A percentile compares a stretch with the other conserved stretches of the same genome.
These are phyloP conservation scores for Globisporangium middletonii DNA, from an alignment of 352 stramenopile species.

Conservation along the genomic window DNA sequence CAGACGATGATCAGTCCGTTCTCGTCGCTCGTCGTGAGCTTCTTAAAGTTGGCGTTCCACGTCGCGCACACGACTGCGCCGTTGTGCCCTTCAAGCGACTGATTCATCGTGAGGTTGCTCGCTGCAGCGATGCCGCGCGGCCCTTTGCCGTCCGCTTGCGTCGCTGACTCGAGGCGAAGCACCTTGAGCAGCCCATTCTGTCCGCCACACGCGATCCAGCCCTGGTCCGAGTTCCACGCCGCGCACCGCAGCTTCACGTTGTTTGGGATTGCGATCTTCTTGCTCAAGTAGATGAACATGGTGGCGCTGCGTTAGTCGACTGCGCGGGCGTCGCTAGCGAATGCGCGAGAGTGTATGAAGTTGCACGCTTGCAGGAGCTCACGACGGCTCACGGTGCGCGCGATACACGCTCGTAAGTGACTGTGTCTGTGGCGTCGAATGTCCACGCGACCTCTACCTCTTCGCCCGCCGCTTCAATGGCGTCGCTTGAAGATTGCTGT, in stretches of 20 bases:
- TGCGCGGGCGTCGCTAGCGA: no score
- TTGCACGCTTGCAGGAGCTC: no score
- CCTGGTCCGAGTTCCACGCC: constrained; percentile 91
- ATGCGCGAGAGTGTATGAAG: no score
- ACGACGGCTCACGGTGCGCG: no score
- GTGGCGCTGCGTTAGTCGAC: neutral
- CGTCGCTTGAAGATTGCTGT: no score
- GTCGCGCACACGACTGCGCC: constrained; percentile 86
- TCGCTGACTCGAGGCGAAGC: constrained; percentile 81
- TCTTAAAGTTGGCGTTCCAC: constrained; percentile 93
- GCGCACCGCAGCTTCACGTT: constrained; percentile 88
- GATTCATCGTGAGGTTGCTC: constrained; percentile 93
- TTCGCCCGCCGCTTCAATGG: no score
- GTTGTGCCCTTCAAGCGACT: constrained; percentile 92
- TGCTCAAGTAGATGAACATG: constrained; percentile 95
- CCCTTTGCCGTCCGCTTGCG: constrained; percentile 60
- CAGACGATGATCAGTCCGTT: constrained; percentile 95
- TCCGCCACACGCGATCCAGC: constrained; percentile 93
- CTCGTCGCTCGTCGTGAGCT: constrained; percentile 94
- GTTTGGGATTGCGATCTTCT: constrained; percentile 95
- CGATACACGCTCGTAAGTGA: no score
- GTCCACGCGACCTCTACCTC: no score
- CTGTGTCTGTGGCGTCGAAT: no score
- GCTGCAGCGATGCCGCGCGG: constrained; percentile 78
- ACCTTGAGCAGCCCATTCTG: constrained; percentile 93